These are phyloP conservation scores for Chlamydomonas asymmetrica DNA, from an alignment of 139 green algal genomes.

Conservation along the genomic window DNA sequence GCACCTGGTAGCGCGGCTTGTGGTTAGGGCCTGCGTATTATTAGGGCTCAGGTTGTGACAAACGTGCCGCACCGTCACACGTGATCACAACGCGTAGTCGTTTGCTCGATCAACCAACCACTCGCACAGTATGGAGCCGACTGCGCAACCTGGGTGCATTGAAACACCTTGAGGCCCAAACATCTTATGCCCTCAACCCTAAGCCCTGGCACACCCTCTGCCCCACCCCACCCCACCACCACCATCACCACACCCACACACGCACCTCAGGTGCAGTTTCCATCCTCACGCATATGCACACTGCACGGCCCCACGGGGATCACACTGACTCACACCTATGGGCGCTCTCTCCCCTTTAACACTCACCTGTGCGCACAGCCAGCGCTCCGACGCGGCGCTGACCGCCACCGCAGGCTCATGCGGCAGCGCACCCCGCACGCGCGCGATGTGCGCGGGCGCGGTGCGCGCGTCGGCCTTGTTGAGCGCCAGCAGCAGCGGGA, in stretches of 20 bases:
- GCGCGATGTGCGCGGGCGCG: conserved; percentile 28
- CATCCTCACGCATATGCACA: neutral
- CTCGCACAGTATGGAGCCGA: no score
- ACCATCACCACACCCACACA: neutral
- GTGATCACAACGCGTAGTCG: no score
- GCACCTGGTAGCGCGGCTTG: no score
- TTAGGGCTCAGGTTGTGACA: no score
- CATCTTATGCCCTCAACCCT: no score
- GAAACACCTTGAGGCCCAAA: no score
- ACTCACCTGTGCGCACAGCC: conserved; percentile 42
- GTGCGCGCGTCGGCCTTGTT: conserved; percentile 60
- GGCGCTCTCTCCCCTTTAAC: no score
- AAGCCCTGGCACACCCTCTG: neutral
- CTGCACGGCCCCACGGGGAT: neutral
- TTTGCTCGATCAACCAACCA: no score
- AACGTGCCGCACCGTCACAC: no score
- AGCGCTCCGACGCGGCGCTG: conserved; percentile 41
- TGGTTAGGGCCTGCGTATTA: no score
- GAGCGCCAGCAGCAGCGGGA: conserved; percentile 60
- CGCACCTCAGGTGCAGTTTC: neutral
- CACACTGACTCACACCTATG: no score
- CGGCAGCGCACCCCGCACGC: conserved; percentile 38
- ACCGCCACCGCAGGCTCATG: conserved; percentile 53
- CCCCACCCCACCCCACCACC: neutral
- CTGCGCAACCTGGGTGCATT: no score